Conservation (phyloP, 768 basidiomycete genomes). For the Fomitopsis serialis region DNA sequence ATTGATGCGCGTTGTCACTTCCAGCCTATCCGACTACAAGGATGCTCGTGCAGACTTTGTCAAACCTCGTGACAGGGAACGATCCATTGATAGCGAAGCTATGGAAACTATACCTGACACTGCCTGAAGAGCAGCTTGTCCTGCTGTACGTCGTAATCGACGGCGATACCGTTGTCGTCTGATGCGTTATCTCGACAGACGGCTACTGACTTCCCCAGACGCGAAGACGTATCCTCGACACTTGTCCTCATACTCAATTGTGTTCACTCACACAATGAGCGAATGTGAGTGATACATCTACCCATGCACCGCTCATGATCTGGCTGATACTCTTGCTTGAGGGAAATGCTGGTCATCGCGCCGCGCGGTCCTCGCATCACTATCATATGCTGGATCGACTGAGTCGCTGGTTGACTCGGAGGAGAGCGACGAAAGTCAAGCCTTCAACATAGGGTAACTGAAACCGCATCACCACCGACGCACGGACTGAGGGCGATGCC, state of each 20-base stretch:
- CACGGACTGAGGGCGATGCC: too few relatives aligned
- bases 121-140: constrained; percentile 70
- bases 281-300: constrained; percentile 62
- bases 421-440: constrained; percentile 58
- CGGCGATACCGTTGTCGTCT: too few relatives aligned
- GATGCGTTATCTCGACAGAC: constrained; percentile 23
- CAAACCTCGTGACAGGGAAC: constrained; percentile 80
- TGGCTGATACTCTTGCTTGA: too few relatives aligned
- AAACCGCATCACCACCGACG: too few relatives aligned
- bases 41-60: constrained; percentile 70
- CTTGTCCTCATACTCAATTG: constrained; percentile 74
- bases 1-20: background rate
- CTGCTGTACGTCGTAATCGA: constrained; percentile 56
- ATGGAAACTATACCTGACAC: constrained; percentile 60
- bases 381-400: constrained; percentile 67
- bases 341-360: constrained; percentile 48
- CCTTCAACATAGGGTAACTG: constrained; percentile 82
- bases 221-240: constrained; percentile 50
- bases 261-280: constrained; percentile 46
- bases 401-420: constrained; percentile 65
- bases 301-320: too few relatives aligned
- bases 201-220: constrained; percentile 59
- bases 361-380: constrained; percentile 60
- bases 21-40: constrained; percentile 61
- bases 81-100: constrained; percentile 47